Evolutionary conservation across 306 rosid genomes (phyloP), one percentile per base, ranked within the genome.

Genomic region (Adenanthera pavonina): DNA sequence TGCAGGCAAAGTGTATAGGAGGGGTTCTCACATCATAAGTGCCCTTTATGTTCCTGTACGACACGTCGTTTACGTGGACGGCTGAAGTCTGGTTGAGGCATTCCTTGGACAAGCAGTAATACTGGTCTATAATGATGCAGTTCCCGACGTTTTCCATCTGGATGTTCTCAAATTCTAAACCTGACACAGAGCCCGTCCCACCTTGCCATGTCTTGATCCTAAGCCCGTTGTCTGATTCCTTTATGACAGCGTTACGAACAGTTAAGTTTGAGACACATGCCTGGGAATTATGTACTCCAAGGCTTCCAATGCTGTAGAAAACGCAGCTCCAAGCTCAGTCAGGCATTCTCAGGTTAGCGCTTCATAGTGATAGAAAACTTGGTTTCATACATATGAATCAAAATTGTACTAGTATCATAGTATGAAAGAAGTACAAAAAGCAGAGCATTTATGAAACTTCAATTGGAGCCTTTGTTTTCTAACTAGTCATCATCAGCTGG

Each of bases 201-300:
- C 99, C 99, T 86, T 96, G 99, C 99, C 99, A 96, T 75, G 99
- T 96, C 88, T 96, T 96, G 67, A 96, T 92, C 40, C 99, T 86
- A 0, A 93, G 66, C 5, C 99, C 99, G 15, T 96, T 96, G 89
- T 96, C 97, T 2, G 99, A 93, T 78, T 93, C 94, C 52, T 54
- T 89, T 20, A 96, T 92, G 74, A 89, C 69, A 0, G 87, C 78
- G 40, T 96, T 82, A 0, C 87, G 86, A 1, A 96, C 99, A 0
- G 98, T 92, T 78, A 93, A 43, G 92, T 96, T 93, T 1, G 97
- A 86, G 14, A 96, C 99, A 69, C 99, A 96, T 67, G 99, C 99
- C 62, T 85, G 92, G 0, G 98, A 89, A 59, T 96, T 93, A 80
- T 89, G 94, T 54, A 90, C 92, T 15, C 99, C 98, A 13, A 96